Conservation (phyloP, 2,329 filamentous ascomycete genomes). For the Macroventuria anomochaeta region DNA sequence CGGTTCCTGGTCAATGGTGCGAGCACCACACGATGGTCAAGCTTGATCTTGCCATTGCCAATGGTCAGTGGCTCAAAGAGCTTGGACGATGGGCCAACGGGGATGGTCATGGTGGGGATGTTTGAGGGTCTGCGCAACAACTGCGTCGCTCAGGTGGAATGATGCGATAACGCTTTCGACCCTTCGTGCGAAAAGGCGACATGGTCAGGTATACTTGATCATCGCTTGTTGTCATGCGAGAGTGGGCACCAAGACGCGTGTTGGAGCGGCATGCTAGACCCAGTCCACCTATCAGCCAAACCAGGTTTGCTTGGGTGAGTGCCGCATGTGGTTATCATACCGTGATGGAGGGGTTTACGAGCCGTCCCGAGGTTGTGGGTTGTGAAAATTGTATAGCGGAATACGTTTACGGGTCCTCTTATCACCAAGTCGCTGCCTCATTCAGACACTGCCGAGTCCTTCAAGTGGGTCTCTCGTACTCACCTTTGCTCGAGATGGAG, state of each 20-base stretch:
- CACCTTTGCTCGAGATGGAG: not conserved
- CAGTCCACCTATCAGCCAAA: not conserved
- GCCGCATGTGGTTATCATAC: constrained; percentile 3
- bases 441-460: not conserved
- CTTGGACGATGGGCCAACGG: constrained; percentile 30
- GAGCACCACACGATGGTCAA: constrained; percentile 43
- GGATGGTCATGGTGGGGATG: constrained; percentile 1
- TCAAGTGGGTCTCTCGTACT: constrained; percentile 6
- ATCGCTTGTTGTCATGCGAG: constrained; percentile 13
- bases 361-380: not conserved
- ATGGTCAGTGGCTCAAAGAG: constrained; percentile 45
- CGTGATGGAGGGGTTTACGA: not conserved
- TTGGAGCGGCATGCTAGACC: not conserved
- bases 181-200: not conserved
- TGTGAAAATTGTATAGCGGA: not conserved
- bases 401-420: not conserved
- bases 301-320: not conserved
- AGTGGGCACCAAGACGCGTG: constrained; percentile 1
- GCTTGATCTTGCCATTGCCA: constrained; percentile 40
- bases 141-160: not conserved
- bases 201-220: constrained; percentile 1
- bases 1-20: constrained; percentile 49
- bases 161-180: not conserved
- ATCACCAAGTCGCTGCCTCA: constrained; percentile 3
- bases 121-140: not conserved